Evolutionary conservation across 768 basidiomycete species (phyloP), one percentile per base, ranked within the genome.

Genomic region (Tephrocybe sp.): DNA sequence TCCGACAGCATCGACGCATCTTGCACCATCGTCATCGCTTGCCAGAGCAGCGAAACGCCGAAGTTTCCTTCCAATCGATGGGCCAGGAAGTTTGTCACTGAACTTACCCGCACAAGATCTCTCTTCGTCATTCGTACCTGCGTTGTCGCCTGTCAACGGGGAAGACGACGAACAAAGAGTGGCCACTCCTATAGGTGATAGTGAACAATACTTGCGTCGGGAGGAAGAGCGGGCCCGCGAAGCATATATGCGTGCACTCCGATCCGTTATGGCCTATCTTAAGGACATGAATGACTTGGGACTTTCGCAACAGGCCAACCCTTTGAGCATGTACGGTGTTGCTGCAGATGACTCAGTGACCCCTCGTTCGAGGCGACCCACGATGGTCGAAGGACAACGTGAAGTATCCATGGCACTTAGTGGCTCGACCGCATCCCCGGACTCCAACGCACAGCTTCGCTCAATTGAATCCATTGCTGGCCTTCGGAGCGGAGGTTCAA

Each of bases 281-380:
- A 85, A 85, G 61, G 97, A 99, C 61, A 88, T 99, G 84, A 88
- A 94, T 63, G 97, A 99, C 63, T 75, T 99, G 25, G 86, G 85
- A 15, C 68, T 84, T 58, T 80, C 84, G 17, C 87, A 86, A 61
- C 86, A 86, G 62, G 63, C 71, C 14, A 74, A 77, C 51, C 67
- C 77, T 10, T 54, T 82, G 59, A 83, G 83, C 50, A 72, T 85
- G 67, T 86, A 88, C 63, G 81, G 82, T 12, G 63, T 73, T 18
- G 62, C 73, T 2, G 63, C 73, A 9, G 81, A 82, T 21, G 81
- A 82, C 39, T 59, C 61, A 18, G 59, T 63, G 30, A 53, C 63
- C 28, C 36, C 65, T 34, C 79, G 88, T 33, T 77, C 86, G 33
- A 79, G 89, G 51, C 75, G 88, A 42, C 84, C 87, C 12, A 90